These are phyloP conservation scores for Backusella westeae DNA, from an alignment of 192 early-diverging fungal genomes.

Conservation along the genomic window DNA sequence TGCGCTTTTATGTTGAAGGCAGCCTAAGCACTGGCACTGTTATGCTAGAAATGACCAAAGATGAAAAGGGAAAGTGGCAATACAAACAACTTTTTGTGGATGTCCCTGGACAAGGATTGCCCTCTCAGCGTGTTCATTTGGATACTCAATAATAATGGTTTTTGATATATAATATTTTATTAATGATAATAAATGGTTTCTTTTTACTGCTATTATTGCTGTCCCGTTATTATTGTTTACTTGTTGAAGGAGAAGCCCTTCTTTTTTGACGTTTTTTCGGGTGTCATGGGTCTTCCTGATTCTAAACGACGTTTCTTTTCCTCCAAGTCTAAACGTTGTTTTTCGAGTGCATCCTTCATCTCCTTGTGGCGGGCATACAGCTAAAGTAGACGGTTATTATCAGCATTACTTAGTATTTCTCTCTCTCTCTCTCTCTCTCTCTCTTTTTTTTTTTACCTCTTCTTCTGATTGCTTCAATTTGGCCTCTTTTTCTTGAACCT, in stretches of 20 bases:
- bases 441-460: slow-evolving; percentile 39
- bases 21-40: slow-evolving; percentile 45
- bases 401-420: not conserved
- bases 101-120: slow-evolving; percentile 48
- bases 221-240: slow-evolving; percentile 19
- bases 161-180: not conserved
- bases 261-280: slow-evolving; percentile 68
- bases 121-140: slow-evolving; percentile 42
- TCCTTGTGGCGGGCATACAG: slow-evolving; percentile 96
- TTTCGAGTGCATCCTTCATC: slow-evolving; percentile 97
- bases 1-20: slow-evolving; percentile 56
- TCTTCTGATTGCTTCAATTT: slow-evolving; percentile 98
- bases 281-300: slow-evolving; percentile 64
- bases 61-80: slow-evolving; percentile 43
- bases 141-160: not conserved
- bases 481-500: slow-evolving; percentile 98
- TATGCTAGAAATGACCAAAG: slow-evolving; percentile 52
- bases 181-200: not conserved
- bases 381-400: slow-evolving; percentile 22
- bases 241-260: slow-evolving; percentile 68
- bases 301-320: slow-evolving; percentile 92
- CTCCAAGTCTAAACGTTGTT: slow-evolving; percentile 89
- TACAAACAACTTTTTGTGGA: slow-evolving; percentile 53
- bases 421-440: too few relatives aligned
- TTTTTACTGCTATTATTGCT: not conserved